Conservation (phyloP, 192 early-diverging fungal genomes). For the Dispira simplex region DNA sequence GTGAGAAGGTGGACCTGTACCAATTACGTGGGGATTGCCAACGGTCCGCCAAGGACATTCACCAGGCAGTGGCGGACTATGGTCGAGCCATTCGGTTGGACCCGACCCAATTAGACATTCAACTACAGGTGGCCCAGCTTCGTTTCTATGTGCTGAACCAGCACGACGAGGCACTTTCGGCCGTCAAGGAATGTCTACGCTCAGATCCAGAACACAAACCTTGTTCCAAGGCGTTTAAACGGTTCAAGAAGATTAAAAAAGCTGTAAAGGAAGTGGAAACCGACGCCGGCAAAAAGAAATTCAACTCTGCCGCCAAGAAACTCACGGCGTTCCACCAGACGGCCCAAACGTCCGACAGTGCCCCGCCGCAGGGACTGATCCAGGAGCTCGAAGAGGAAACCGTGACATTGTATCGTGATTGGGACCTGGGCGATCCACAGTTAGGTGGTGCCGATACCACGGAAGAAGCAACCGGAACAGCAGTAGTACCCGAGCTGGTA, state of each 20-base stretch:
- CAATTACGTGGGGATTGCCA: conserved; percentile 58
- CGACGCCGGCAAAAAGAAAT: conserved; percentile 38
- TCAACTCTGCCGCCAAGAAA: conserved; percentile 26
- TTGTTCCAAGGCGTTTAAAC: conserved; percentile 63
- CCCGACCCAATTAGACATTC: conserved; percentile 42
- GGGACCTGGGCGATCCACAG: too few relatives aligned
- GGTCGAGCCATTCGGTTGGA: conserved; percentile 60
- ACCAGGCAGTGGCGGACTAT: conserved; percentile 70
- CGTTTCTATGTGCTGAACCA: conserved; percentile 54
- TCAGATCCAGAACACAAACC: conserved; percentile 84
- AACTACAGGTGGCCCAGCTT: conserved; percentile 50
- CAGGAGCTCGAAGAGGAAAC: background rate
- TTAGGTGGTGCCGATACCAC: too few relatives aligned
- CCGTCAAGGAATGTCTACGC: conserved; percentile 72
- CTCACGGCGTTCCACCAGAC: conserved; percentile 11
- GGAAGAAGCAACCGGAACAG: too few relatives aligned
- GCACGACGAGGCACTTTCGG: conserved; percentile 43
- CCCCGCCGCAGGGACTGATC: background rate
- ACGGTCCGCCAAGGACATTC: conserved; percentile 52
- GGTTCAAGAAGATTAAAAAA: conserved; percentile 62
- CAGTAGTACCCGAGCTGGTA: too few relatives aligned
- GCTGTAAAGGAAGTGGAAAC: conserved; percentile 38
- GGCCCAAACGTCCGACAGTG: conserved; percentile 13
- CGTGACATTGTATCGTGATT: background rate
- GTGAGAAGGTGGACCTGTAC: conserved; percentile 37